Evolutionary conservation across 768 basidiomycete genomes (phyloP).

Genomic region (Tylopilus sp.): DNA sequence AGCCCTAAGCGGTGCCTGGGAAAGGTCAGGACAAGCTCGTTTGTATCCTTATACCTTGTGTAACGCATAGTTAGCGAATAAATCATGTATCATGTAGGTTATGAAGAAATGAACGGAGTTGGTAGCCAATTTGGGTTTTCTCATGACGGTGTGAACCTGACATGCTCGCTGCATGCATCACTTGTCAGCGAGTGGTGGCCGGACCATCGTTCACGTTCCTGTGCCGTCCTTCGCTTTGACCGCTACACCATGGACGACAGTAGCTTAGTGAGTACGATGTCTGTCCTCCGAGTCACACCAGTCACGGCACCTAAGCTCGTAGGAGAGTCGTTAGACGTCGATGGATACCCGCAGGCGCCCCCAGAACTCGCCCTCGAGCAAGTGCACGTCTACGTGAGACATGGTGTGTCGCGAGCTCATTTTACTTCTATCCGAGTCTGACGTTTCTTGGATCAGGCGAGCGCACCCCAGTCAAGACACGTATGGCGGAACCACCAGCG

Average conservation of each 20-base stretch:
- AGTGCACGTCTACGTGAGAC: conserved; percentile 72
- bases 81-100: not conserved
- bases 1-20: conserved; percentile 36
- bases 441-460: conserved; percentile 53
- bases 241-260: not conserved
- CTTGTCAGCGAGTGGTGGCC: not conserved
- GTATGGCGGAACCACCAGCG: conserved; percentile 58
- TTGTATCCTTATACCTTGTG: conserved; percentile 25
- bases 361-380: conserved; percentile 56
- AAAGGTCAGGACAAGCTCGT: not conserved
- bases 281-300: not conserved
- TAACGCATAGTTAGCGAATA: not conserved
- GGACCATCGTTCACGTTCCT: not conserved
- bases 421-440: not conserved
- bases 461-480: conserved; percentile 69
- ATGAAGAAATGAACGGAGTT: not conserved
- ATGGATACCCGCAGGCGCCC: conserved; percentile 59
- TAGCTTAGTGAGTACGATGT: conserved; percentile 12
- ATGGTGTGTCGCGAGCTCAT: conserved; percentile 46
- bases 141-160: not conserved
- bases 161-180: not conserved
- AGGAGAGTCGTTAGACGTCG: conserved; percentile 47
- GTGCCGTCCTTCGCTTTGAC: not conserved
- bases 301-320: not conserved
- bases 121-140: not conserved